Evolutionary conservation across 169 alveolate species (phyloP), one percentile per base, ranked within the genome.

Genomic region (Plasmodium inui): DNA sequence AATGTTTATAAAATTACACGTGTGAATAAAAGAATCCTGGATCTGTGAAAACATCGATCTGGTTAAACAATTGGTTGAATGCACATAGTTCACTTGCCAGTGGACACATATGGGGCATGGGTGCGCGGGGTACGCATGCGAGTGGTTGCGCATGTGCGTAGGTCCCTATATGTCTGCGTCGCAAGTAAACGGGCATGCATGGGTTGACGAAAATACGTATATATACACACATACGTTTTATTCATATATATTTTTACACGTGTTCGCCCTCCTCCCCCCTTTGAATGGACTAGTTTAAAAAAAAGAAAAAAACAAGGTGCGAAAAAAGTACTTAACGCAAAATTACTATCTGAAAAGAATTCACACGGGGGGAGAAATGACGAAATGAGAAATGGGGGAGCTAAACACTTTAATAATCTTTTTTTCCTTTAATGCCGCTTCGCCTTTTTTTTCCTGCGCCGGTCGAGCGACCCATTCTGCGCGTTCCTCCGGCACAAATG

Each of bases 271-370:
- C 30, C 19, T 41, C 76, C 12, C 30, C 76, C 37, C 76, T n/a
- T 5, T 7, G 6, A 67, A 67, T 67, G 76, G n/a, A 67, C 37
- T 67, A 17, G 41, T 67, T 67, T 0, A 61, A 61, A 61, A 19
- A 67, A 67, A 22, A 67, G 22, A 67, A 26, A 67, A 67, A 67
- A 67, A 67, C 30, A 67, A 28, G 76, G 30, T 19, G 41, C n/a
- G 76, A 26, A 39, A 79, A 79, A 79, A 37, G 32, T 79, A 39
- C 32, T 79, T 79, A 41, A 79, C 73, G 84, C 84, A 79, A 79
- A 79, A 79, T 37, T 79, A 79, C 19, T 79, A 67, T 1, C 76
- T 22, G 44, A 19, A 79, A 9, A 41, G 55, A 79, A 41, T 79
- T 41, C 34, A 7, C 39, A 32, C 2, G 84, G 39, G 57, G 57